phyloP scores from a whole-genome alignment of 169 alveolate genomes.

The Amoebophrya sp. region DNA sequence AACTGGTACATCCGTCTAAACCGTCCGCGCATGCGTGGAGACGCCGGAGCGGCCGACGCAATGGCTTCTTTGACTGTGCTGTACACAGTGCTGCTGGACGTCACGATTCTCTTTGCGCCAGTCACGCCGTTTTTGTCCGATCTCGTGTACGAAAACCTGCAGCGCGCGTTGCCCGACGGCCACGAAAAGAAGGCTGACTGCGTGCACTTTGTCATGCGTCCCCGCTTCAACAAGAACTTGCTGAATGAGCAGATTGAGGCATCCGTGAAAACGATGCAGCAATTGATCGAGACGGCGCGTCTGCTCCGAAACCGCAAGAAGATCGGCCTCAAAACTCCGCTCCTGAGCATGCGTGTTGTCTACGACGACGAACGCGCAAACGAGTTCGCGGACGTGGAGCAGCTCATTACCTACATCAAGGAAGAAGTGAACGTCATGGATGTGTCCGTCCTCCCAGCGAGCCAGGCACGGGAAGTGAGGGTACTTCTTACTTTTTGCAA shows the following conservation, averaged over 20 bases:
- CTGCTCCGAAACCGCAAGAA: slow-evolving; percentile 36
- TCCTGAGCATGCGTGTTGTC: not conserved
- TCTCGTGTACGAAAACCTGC: slow-evolving; percentile 75
- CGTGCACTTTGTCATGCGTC: slow-evolving; percentile 74
- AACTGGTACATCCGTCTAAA: slow-evolving; percentile 80
- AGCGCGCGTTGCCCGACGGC: slow-evolving; percentile 66
- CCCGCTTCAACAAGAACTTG: slow-evolving; percentile 43
- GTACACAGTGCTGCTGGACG: slow-evolving; percentile 71
- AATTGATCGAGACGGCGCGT: slow-evolving; percentile 43
- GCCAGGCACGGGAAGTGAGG: not conserved
- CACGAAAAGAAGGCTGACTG: slow-evolving; percentile 54
- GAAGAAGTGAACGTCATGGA: not conserved
- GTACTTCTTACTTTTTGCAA: too few relatives aligned
- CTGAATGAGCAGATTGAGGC: slow-evolving; percentile 37
- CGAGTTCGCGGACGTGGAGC: not conserved
- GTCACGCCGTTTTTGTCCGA: slow-evolving; percentile 91
- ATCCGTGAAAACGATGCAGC: slow-evolving; percentile 44
- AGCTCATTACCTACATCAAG: not conserved
- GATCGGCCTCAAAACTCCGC: slow-evolving; percentile 47
- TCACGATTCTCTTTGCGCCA: slow-evolving; percentile 71
- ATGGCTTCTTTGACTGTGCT: slow-evolving; percentile 68
- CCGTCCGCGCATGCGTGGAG: slow-evolving; percentile 95
- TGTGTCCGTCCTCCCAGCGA: not conserved
- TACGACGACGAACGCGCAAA: not conserved
- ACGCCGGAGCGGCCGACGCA: slow-evolving; percentile 74